These are phyloP conservation scores for Adansonia rubrostipa DNA, from an alignment of 441 rosid species.

Conservation along the genomic window DNA sequence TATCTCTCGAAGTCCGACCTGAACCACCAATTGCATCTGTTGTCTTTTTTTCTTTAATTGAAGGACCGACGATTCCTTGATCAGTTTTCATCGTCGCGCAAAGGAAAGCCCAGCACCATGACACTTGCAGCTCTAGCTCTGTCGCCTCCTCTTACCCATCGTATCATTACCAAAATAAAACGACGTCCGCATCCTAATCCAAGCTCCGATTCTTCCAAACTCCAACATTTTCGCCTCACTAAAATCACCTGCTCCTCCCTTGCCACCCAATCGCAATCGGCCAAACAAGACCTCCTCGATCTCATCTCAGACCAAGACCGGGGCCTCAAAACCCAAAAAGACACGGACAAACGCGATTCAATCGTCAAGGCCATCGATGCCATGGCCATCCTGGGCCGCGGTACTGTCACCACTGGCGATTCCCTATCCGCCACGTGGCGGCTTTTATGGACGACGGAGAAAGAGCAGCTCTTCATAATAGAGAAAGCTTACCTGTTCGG, in stretches of 20 bases:
- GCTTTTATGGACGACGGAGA: conserved; percentile 92
- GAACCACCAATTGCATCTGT: conserved; percentile 13
- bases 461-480: conserved; percentile 88
- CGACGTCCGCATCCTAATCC: conserved; percentile 19
- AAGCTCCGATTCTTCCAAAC: conserved; percentile 6
- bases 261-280: conserved; percentile 47
- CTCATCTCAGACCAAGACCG: conserved; percentile 86
- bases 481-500: conserved; percentile 81
- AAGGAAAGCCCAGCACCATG: not conserved
- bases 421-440: conserved; percentile 88
- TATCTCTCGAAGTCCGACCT: not conserved
- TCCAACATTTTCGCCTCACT: conserved; percentile 19
- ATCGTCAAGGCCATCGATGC: conserved; percentile 67
- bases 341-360: conserved; percentile 53
- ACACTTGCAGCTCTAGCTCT: not conserved
- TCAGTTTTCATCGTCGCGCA: not conserved
- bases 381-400: conserved; percentile 62
- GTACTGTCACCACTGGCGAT: conserved; percentile 56
- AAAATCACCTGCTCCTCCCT: conserved; percentile 49
- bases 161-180: not conserved
- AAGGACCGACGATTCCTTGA: conserved; percentile 13
- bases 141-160: not conserved
- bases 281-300: conserved; percentile 63
- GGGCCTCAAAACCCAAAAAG: conserved; percentile 80
- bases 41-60: not conserved